These are phyloP conservation scores for Mortierella sp. DNA, from an alignment of 371 early-diverging fungal species.

Conservation along the genomic window DNA sequence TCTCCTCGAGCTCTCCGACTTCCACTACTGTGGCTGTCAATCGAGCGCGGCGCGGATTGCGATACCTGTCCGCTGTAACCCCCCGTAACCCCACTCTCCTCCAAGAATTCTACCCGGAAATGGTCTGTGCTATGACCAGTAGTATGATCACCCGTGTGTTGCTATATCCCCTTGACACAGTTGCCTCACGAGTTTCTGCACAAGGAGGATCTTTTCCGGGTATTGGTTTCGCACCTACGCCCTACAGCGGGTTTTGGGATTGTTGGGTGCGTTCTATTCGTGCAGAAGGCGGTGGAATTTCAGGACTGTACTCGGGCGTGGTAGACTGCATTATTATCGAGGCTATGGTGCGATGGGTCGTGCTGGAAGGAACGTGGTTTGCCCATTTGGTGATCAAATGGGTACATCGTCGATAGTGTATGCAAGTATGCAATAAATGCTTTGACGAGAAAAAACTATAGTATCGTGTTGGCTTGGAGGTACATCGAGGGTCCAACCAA, in stretches of 20 bases:
- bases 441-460: background rate
- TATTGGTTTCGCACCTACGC: constrained; percentile 47
- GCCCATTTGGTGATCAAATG: constrained; percentile 49
- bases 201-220: constrained; percentile 64
- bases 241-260: constrained; percentile 65
- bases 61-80: constrained; percentile 36
- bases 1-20: constrained; percentile 34
- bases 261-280: constrained; percentile 53
- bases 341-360: constrained; percentile 54
- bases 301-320: constrained; percentile 46
- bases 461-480: no score
- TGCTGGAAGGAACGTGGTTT: constrained; percentile 56
- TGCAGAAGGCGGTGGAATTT: constrained; percentile 24
- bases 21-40: constrained; percentile 33
- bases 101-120: constrained; percentile 70
- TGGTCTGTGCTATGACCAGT: constrained; percentile 68
- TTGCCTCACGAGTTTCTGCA: constrained; percentile 66
- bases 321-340: constrained; percentile 49
- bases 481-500: no score
- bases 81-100: constrained; percentile 53
- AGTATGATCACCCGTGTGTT: constrained; percentile 65
- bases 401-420: constrained; percentile 31
- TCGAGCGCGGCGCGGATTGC: constrained; percentile 35
- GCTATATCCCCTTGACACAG: constrained; percentile 67
- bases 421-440: background rate